Evolutionary conservation across 805 yeast species (phyloP).

Genomic region (Nematodospora valgi): DNA sequence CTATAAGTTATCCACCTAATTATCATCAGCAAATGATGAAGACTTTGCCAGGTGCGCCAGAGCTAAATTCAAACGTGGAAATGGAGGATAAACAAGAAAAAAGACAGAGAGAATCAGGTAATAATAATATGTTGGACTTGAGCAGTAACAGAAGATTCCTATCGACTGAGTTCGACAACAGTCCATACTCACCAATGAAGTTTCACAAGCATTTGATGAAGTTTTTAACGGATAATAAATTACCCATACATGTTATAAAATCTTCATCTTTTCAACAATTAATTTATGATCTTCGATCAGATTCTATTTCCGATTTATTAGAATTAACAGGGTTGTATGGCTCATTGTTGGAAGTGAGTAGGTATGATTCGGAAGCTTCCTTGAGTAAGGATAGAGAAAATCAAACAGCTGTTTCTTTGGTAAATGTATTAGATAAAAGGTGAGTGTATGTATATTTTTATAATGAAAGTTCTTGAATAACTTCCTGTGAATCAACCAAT

Average conservation of each 20-base stretch:
- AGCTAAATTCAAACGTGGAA: neutral
- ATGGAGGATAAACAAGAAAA: neutral
- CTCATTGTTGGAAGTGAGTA: constrained; percentile 43
- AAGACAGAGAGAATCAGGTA: constrained; percentile 5
- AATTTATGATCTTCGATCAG: constrained; percentile 47
- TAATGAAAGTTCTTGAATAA: constrained; percentile 31
- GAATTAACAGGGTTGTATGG: constrained; percentile 45
- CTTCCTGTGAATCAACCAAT: constrained; percentile 28
- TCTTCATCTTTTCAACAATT: constrained; percentile 51
- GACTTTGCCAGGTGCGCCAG: no score
- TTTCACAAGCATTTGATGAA: constrained; percentile 50
- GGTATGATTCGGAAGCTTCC: constrained; percentile 16
- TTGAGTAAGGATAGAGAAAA: neutral
- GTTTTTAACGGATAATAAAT: constrained; percentile 50
- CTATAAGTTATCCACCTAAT: constrained; percentile 16
- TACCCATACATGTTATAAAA: constrained; percentile 46
- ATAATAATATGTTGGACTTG: neutral
- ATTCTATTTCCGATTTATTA: constrained; percentile 42
- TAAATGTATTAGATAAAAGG: constrained; percentile 2
- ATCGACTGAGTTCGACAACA: constrained; percentile 31
- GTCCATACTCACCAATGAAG: constrained; percentile 42
- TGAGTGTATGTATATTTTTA: constrained; percentile 8
- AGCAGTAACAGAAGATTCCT: constrained; percentile 11
- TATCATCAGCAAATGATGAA: no score
- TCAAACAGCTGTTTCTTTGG: neutral